Evolutionary conservation across 768 basidiomycete genomes (phyloP).

Genomic region (Boletus edulis): DNA sequence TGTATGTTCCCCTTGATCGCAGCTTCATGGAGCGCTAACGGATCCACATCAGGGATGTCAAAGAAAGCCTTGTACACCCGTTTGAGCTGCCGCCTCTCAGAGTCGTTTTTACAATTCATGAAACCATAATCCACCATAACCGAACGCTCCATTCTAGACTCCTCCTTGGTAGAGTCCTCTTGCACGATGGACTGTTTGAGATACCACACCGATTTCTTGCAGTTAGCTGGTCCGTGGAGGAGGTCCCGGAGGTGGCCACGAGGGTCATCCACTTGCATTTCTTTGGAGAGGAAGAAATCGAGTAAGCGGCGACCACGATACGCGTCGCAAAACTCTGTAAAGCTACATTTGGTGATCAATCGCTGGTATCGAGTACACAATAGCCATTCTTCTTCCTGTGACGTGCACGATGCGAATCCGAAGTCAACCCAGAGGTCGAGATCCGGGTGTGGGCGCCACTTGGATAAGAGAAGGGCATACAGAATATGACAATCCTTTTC

Average conservation of each 20-base stretch:
- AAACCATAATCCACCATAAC: constrained; percentile 2
- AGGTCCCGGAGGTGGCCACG: neutral
- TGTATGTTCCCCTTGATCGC: constrained; percentile 2
- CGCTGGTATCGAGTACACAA: too few species aligned
- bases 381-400: neutral
- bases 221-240: neutral
- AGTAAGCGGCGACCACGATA: neutral
- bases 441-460: neutral
- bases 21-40: neutral
- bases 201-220: neutral
- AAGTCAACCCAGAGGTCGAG: neutral
- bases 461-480: neutral
- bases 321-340: constrained; percentile 1
- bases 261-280: neutral
- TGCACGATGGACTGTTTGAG: neutral
- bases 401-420: neutral
- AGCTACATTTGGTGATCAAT: neutral
- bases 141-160: neutral
- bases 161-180: neutral
- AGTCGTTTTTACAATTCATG: neutral
- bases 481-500: neutral
- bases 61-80: neutral
- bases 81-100: neutral
- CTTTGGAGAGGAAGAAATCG: neutral
- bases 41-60: neutral